phyloP scores from a whole-genome alignment of 2,329 filamentous ascomycete genomes.

The Exophiala oligosperma region DNA sequence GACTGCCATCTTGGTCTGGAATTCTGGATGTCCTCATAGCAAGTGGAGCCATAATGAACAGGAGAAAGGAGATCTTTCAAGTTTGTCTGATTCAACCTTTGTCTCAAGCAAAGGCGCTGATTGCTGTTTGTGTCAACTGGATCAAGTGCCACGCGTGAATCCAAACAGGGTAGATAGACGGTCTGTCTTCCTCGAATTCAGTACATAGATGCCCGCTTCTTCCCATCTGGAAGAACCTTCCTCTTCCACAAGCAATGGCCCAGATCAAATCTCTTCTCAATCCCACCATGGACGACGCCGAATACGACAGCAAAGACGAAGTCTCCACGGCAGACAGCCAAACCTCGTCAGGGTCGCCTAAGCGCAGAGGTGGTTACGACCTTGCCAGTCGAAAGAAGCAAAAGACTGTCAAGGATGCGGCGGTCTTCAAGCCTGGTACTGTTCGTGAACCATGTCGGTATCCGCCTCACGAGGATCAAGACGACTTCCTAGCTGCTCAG shows the following conservation, averaged over 20 bases:
- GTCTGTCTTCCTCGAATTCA: not conserved
- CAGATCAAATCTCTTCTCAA: conserved; percentile 27
- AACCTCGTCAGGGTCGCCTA: conserved; percentile 8
- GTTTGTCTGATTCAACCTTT: conserved; percentile 11
- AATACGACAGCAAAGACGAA: conserved; percentile 19
- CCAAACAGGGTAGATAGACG: not conserved
- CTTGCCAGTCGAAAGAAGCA: conserved; percentile 39
- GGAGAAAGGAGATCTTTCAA: not conserved
- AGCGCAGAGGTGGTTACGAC: conserved; percentile 1
- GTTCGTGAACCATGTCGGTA: conserved; percentile 70
- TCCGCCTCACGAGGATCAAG: conserved; percentile 68
- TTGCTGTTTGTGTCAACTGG: conserved; percentile 17
- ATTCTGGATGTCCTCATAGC: not conserved
- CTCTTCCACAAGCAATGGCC: conserved; percentile 19
- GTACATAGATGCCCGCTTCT: not conserved
- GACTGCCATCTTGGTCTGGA: not conserved
- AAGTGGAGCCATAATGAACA: conserved; percentile 9
- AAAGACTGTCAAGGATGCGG: conserved; percentile 66
- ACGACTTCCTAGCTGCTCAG: conserved; percentile 56
- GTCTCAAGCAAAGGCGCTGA: conserved; percentile 5
- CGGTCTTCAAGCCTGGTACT: conserved; percentile 61
- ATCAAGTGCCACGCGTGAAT: conserved; percentile 12
- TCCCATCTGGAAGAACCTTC: not conserved
- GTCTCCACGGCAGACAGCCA: conserved; percentile 14
- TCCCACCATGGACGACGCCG: conserved; percentile 16